Percentiles rank a stretch among this genome's conserved stretches.
phyloP scores from a whole-genome alignment of 345 rosid genomes.

The Cardamine chenopodiifolia region DNA sequence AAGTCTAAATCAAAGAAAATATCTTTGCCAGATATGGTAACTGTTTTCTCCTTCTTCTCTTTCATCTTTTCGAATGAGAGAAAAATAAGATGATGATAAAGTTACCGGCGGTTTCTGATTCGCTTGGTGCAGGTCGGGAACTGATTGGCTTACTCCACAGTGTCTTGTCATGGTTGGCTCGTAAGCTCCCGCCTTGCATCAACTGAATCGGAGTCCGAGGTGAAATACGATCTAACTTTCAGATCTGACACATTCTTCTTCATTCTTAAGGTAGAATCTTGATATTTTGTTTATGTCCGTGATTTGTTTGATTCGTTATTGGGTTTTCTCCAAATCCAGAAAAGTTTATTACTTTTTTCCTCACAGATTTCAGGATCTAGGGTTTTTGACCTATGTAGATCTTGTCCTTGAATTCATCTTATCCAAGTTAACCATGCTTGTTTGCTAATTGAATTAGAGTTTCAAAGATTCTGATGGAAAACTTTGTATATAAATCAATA shows the following conservation, averaged over 20 bases:
- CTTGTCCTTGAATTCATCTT: background rate
- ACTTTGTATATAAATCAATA: background rate
- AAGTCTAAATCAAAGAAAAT: background rate
- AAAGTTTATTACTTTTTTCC: background rate
- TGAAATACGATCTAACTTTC: constrained; percentile 36
- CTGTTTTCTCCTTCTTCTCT: background rate
- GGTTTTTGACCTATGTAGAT: background rate
- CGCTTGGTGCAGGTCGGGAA: constrained; percentile 99
- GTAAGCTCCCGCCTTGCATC: constrained; percentile 90
- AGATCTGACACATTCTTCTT: constrained; percentile 47
- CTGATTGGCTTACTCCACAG: constrained; percentile 47
- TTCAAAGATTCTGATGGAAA: background rate
- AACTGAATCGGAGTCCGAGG: constrained; percentile 96
- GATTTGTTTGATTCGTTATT: background rate
- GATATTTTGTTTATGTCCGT: background rate
- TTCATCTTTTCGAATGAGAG: background rate
- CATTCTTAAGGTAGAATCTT: background rate
- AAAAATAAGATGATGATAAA: constrained; percentile 16
- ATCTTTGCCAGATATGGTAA: constrained; percentile 34
- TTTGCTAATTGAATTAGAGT: background rate
- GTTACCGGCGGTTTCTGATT: constrained; percentile 81
- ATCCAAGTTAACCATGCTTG: background rate
- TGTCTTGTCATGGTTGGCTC: constrained; percentile 36
- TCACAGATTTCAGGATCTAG: background rate
- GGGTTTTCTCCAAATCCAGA: background rate